These are phyloP conservation scores for Penstemon barbatus DNA, from an alignment of 257 asterid genomes.

Conservation along the genomic window DNA sequence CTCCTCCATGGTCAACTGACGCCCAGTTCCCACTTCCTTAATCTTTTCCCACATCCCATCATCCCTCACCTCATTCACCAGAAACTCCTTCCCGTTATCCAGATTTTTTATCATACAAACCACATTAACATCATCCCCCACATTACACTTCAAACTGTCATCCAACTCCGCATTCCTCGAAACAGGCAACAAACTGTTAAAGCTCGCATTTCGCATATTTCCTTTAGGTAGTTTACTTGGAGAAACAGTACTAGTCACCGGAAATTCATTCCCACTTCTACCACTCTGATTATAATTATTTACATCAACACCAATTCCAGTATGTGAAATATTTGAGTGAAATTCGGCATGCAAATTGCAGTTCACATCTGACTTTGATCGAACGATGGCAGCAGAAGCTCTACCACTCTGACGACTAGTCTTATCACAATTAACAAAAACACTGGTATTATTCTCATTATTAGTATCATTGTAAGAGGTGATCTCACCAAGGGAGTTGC, in stretches of 20 bases:
- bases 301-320: conserved; percentile 29
- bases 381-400: conserved; percentile 40
- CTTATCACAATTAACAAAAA: conserved; percentile 20
- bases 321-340: conserved; percentile 11
- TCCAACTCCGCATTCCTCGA: conserved; percentile 25
- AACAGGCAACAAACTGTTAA: conserved; percentile 20
- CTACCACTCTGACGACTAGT: conserved; percentile 28
- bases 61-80: conserved; percentile 89
- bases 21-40: conserved; percentile 88
- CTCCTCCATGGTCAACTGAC: conserved; percentile 92
- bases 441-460: conserved; percentile 14
- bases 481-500: conserved; percentile 24
- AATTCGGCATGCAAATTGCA: conserved; percentile 31
- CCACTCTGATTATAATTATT: conserved; percentile 25
- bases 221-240: conserved; percentile 46
- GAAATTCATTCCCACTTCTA: conserved; percentile 29
- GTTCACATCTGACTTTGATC: conserved; percentile 63
- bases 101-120: conserved; percentile 83
- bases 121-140: conserved; percentile 36
- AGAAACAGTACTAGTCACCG: conserved; percentile 33
- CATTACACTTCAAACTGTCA: conserved; percentile 31
- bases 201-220: conserved; percentile 32
- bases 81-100: conserved; percentile 91
- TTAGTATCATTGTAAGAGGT: conserved; percentile 5
- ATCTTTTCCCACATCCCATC: conserved; percentile 93